Conservation (phyloP, 208 protist species). For the Zelonia costaricensis region DNA sequence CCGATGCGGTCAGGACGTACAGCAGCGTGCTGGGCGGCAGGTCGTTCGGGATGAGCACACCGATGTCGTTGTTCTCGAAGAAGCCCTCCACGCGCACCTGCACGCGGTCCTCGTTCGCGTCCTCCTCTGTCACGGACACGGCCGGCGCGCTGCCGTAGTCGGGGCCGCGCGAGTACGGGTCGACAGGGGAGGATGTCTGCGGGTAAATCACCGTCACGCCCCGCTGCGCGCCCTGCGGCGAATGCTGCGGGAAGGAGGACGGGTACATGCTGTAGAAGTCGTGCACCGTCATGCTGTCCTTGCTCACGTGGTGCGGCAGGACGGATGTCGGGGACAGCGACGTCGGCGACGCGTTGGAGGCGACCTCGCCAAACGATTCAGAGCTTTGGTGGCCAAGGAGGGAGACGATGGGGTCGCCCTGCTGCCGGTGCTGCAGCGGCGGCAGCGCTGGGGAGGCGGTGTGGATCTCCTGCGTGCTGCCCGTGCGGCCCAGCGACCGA, state of each 20-base stretch:
- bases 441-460: constrained; percentile 1
- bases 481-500: constrained; percentile 1
- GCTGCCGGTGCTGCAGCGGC: constrained; percentile 13
- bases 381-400: constrained; percentile 11
- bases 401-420: constrained; percentile 12
- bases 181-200: constrained; percentile 14
- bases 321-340: constrained; percentile 1
- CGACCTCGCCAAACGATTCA: constrained; percentile 18
- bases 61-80: constrained; percentile 45
- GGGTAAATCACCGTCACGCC: constrained; percentile 54
- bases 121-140: constrained; percentile 23
- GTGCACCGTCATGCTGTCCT: constrained; percentile 19
- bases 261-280: constrained; percentile 9
- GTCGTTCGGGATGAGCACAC: constrained; percentile 78
- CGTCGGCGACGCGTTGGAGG: constrained; percentile 12
- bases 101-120: constrained; percentile 54
- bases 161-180: constrained; percentile 13
- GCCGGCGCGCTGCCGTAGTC: constrained; percentile 13
- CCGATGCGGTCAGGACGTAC: constrained; percentile 85
- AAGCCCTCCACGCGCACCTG: constrained; percentile 85
- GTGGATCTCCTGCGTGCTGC: constrained; percentile 9
- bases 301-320: constrained; percentile 6
- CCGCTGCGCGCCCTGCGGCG: constrained; percentile 2
- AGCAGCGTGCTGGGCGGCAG: constrained; percentile 79
- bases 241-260: not conserved